Percentiles rank a stretch among this genome's conserved stretches.
These are phyloP conservation scores for Talaromyces verruculosus DNA, from an alignment of 2,329 filamentous ascomycete genomes.

Conservation along the genomic window DNA sequence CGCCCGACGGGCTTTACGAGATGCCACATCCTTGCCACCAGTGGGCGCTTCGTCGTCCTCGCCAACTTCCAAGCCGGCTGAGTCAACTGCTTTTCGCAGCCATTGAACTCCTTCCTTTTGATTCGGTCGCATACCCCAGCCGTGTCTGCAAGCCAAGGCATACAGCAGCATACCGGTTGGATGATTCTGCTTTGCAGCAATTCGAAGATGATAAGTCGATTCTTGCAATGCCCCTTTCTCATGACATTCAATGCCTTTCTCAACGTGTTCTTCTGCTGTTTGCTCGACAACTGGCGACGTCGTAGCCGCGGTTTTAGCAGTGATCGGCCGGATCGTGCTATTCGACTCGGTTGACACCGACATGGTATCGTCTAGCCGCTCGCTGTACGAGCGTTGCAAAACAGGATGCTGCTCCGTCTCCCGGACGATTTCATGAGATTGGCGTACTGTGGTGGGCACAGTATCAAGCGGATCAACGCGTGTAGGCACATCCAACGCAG, in stretches of 20 bases:
- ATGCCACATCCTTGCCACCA: slow-evolving; percentile 60
- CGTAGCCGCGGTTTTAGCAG: slow-evolving; percentile 30
- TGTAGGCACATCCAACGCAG: slow-evolving; percentile 14
- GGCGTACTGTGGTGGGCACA: slow-evolving; percentile 13
- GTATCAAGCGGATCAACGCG: slow-evolving; percentile 20
- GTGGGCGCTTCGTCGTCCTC: slow-evolving; percentile 61
- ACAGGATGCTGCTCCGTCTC: slow-evolving; percentile 21
- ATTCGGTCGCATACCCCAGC: slow-evolving; percentile 96
- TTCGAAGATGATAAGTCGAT: slow-evolving; percentile 91
- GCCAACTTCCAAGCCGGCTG: slow-evolving; percentile 75
- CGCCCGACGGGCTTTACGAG: slow-evolving; percentile 80
- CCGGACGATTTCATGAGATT: slow-evolving; percentile 18
- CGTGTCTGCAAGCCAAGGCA: slow-evolving; percentile 89
- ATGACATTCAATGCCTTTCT: slow-evolving; percentile 86
- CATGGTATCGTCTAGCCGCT: slow-evolving; percentile 44
- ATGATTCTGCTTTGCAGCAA: slow-evolving; percentile 80
- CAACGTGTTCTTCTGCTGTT: slow-evolving; percentile 76
- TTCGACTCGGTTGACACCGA: slow-evolving; percentile 63
- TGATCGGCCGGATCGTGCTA: slow-evolving; percentile 56
- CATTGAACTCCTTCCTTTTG: slow-evolving; percentile 86
- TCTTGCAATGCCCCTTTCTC: slow-evolving; percentile 84
- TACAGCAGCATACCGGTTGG: slow-evolving; percentile 96
- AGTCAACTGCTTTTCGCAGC: slow-evolving; percentile 87
- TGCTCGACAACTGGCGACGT: slow-evolving; percentile 29
- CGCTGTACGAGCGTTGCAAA: slow-evolving; percentile 23